These are phyloP conservation scores for Xylaria bambusicola DNA, from an alignment of 495 filamentous ascomycete genomes.

Conservation along the genomic window DNA sequence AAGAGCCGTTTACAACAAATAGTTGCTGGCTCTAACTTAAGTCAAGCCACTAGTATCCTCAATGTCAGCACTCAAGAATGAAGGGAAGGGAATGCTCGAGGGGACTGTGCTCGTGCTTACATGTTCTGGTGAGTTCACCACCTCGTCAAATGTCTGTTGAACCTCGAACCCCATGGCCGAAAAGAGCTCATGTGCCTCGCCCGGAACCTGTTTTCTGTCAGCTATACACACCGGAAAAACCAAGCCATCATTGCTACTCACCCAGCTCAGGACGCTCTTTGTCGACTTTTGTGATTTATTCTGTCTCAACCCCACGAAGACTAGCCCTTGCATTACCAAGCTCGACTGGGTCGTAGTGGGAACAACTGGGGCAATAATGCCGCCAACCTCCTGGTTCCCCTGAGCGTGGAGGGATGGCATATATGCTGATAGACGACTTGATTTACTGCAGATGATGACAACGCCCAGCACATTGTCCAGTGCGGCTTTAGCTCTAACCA, in stretches of 20 bases:
- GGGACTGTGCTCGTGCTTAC: slow-evolving; percentile 33
- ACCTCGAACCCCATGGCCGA: slow-evolving; percentile 75
- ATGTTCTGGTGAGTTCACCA: slow-evolving; percentile 71
- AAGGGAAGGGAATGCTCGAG: too few relatives aligned
- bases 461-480: slow-evolving; percentile 72
- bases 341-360: slow-evolving; percentile 68
- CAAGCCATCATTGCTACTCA: slow-evolving; percentile 41
- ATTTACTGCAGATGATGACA: slow-evolving; percentile 77
- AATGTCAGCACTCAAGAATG: slow-evolving; percentile 5
- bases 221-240: slow-evolving; percentile 10
- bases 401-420: slow-evolving; percentile 64
- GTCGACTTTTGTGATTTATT: slow-evolving; percentile 73
- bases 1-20: neutral
- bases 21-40: slow-evolving; percentile 29
- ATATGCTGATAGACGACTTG: slow-evolving; percentile 65
- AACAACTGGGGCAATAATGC: slow-evolving; percentile 80
- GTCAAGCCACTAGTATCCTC: slow-evolving; percentile 40
- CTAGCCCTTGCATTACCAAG: slow-evolving; percentile 74
- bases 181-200: slow-evolving; percentile 70
- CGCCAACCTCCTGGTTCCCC: slow-evolving; percentile 60
- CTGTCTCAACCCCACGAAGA: slow-evolving; percentile 78
- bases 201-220: slow-evolving; percentile 58
- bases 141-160: slow-evolving; percentile 76
- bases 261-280: slow-evolving; percentile 74
- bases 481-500: slow-evolving; percentile 76